Evolutionary conservation across 371 early-diverging fungal species (phyloP).

Genomic region (Mucor plumbeus): DNA sequence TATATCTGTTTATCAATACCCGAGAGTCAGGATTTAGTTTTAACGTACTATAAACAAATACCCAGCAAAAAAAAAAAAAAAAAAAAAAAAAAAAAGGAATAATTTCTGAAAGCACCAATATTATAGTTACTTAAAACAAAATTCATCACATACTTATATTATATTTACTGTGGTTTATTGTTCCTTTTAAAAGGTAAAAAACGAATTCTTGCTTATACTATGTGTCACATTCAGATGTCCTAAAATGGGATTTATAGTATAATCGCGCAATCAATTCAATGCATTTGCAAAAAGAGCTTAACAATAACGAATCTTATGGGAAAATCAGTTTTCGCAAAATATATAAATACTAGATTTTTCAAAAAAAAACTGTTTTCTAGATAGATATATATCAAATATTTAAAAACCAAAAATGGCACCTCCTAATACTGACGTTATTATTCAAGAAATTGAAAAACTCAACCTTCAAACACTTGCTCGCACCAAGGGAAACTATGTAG

Average conservation of each 20-base stretch:
- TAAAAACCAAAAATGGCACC: slow-evolving; percentile 22
- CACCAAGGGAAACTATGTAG: slow-evolving; percentile 43
- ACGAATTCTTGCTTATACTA: background rate
- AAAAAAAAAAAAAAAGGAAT: too few species aligned
- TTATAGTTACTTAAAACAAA: too few species aligned
- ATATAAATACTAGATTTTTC: slow-evolving; percentile 2
- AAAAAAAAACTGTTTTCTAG: background rate
- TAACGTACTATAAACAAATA: too few species aligned
- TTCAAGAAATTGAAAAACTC: slow-evolving; percentile 44
- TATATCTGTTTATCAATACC: background rate
- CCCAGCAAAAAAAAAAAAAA: too few species aligned
- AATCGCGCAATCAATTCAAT: slow-evolving; percentile 5
- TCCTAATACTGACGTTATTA: slow-evolving; percentile 32
- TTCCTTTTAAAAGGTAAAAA: background rate
- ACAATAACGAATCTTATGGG: slow-evolving; percentile 1
- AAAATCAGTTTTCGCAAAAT: background rate
- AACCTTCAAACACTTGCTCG: slow-evolving; percentile 44
- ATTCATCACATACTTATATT: too few species aligned
- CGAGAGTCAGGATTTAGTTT: background rate
- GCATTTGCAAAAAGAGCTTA: slow-evolving; percentile 1
- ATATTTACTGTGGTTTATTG: background rate
- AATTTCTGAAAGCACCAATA: background rate
- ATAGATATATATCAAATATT: background rate
- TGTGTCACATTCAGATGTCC: background rate
- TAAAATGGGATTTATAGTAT: background rate